Evolutionary conservation across 305 asterid species (phyloP).

Genomic region (Solanum hybrid): DNA sequence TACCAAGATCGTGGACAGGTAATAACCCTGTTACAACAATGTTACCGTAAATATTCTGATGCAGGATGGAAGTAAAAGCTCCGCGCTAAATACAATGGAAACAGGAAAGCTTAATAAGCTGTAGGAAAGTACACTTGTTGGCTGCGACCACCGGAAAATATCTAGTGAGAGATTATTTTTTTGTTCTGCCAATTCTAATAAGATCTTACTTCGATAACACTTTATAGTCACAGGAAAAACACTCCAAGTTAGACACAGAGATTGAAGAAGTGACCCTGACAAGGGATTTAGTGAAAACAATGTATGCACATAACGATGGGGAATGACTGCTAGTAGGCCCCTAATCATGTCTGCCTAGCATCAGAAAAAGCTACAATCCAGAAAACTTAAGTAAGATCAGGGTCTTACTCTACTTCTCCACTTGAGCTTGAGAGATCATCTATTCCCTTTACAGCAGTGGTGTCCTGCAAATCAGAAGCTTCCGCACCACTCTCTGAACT

Average conservation of each 20-base stretch:
- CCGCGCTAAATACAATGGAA: neutral
- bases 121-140: neutral
- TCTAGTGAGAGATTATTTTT: neutral
- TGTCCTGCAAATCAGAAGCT: constrained; percentile 27
- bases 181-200: neutral
- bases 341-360: neutral
- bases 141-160: neutral
- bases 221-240: neutral
- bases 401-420: constrained; percentile 34
- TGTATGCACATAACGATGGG: neutral
- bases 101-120: neutral
- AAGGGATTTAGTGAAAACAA: neutral
- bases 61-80: neutral
- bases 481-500: constrained; percentile 33
- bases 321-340: neutral
- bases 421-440: constrained; percentile 16
- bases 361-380: neutral
- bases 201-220: neutral
- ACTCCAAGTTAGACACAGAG: neutral
- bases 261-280: neutral
- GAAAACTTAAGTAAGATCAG: neutral
- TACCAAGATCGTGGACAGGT: neutral
- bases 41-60: neutral
- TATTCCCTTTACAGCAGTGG: constrained; percentile 18
- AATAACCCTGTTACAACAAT: neutral